Evolutionary conservation across 2,329 filamentous ascomycete species (phyloP).

Genomic region (Epichloe typhina): DNA sequence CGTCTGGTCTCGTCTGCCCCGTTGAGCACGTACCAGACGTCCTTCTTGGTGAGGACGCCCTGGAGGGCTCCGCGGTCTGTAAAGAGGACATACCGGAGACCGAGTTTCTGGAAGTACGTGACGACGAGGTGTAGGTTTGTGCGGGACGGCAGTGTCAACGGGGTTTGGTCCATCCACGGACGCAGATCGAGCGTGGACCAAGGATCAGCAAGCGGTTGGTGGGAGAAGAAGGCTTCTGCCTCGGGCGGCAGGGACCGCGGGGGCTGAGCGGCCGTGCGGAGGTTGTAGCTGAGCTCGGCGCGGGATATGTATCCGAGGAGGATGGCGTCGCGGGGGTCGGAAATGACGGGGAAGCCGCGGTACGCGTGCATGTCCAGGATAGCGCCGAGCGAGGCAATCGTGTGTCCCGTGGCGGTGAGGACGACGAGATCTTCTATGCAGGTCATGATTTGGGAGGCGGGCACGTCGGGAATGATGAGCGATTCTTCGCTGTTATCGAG

Average conservation of each 20-base stretch:
- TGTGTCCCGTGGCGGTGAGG: constrained; percentile 77
- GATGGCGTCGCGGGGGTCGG: constrained; percentile 60
- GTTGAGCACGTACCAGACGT: constrained; percentile 87
- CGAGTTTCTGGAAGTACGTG: constrained; percentile 88
- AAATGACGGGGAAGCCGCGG: constrained; percentile 85
- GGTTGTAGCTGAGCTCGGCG: constrained; percentile 73
- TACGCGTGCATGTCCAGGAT: constrained; percentile 64
- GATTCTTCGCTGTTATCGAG: constrained; percentile 78
- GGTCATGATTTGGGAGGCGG: constrained; percentile 84
- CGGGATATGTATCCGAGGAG: constrained; percentile 90
- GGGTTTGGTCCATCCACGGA: constrained; percentile 98
- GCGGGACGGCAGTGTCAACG: constrained; percentile 71
- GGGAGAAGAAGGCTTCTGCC: constrained; percentile 72
- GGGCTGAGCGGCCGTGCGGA: constrained; percentile 41
- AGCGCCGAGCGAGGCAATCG: constrained; percentile 58
- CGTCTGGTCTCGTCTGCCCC: constrained; percentile 52
- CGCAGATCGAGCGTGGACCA: constrained; percentile 70
- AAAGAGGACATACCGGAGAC: constrained; percentile 81
- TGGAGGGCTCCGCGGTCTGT: constrained; percentile 68
- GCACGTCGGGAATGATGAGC: constrained; percentile 64
- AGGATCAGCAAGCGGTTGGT: constrained; percentile 71
- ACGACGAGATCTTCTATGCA: constrained; percentile 80
- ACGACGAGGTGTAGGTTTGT: constrained; percentile 74
- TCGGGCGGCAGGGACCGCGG: constrained; percentile 51
- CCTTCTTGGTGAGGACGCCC: constrained; percentile 90